Evolutionary conservation across 805 yeast genomes (phyloP), one percentile per base, ranked within the genome.

Genomic region (Ogataea nitratoaversa): DNA sequence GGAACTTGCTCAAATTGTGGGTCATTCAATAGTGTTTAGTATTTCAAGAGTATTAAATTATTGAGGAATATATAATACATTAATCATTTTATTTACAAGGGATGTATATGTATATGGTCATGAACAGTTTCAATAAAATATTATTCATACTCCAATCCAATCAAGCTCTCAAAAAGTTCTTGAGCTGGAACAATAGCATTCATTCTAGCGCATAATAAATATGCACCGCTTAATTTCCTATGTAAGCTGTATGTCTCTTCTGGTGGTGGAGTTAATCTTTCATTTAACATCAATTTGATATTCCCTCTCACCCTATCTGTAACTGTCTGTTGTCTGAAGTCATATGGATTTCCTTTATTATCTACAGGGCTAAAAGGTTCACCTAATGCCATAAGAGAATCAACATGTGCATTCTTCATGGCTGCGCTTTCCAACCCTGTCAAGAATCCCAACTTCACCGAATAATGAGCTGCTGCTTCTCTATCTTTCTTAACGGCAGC

Each of bases 231-330:
- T 56, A 93, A 79, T 58, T 93, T 93, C 54, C 99, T 74, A 65
- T 93, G 99, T 52, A 93, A 70, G n/a, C 95, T 84, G 60, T 93
- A 93, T 0, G 99, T 93, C 63, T 93, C 99, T 56, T 93, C 98
- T 2, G 99, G 99, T 12, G 99, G 99, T 3, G 99, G 97, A 3
- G 96, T 79, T 46, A 93, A 69, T 51, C 99, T 77, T 62, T 93
- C 96, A 45, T 82, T 77, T 46, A 93, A 71, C 99, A 93, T 93
- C 39, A 90, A 66, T 2, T 88, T 81, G 49, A 93, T 87, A 54
- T 90, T 89, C 3, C 78, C 82, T 49, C 95, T 76, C 18, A 93
- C 96, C 48, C 98, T 76, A 49, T 88, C 96, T 5, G 98, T 89
- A 32, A 93, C 91, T 12, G 96, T 90, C 63, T 93, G 99, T 41